These are phyloP conservation scores for Gaeumannomyces tritici DNA, from an alignment of 2,329 filamentous ascomycete genomes.

Conservation along the genomic window DNA sequence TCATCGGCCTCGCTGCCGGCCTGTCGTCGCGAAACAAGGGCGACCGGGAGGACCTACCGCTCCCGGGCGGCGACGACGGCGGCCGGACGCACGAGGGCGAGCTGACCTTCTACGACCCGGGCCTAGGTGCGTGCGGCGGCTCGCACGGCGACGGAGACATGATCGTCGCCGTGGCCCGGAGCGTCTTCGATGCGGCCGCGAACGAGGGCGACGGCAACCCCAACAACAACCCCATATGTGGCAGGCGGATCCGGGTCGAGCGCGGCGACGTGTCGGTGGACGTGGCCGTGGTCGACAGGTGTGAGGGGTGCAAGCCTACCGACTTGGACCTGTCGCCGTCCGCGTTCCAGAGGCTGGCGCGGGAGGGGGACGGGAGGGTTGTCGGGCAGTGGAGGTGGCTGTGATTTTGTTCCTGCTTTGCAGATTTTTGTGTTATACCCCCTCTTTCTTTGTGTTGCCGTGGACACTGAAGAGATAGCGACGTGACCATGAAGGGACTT, in stretches of 20 bases:
- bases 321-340: constrained; percentile 39
- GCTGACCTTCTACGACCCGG: constrained; percentile 4
- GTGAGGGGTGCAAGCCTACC: constrained; percentile 34
- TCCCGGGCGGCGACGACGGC: background rate
- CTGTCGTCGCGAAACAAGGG: background rate
- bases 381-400: constrained; percentile 25
- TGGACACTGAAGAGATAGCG: background rate
- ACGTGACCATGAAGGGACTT: background rate
- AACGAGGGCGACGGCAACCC: constrained; percentile 3
- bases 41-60: background rate
- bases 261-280: constrained; percentile 30
- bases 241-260: constrained; percentile 52
- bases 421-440: background rate
- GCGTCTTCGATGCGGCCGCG: constrained; percentile 5
- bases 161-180: constrained; percentile 6
- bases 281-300: constrained; percentile 61
- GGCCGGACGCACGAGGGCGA: constrained; percentile 3
- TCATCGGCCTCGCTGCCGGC: constrained; percentile 4
- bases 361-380: constrained; percentile 29
- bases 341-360: constrained; percentile 36
- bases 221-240: constrained; percentile 27
- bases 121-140: constrained; percentile 5
- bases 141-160: constrained; percentile 1
- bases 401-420: background rate
- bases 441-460: background rate